A percentile compares a stretch with the other conserved stretches of the same genome.
phyloP scores from a whole-genome alignment of 192 early-diverging fungal genomes.

The Linnemannia exigua region DNA sequence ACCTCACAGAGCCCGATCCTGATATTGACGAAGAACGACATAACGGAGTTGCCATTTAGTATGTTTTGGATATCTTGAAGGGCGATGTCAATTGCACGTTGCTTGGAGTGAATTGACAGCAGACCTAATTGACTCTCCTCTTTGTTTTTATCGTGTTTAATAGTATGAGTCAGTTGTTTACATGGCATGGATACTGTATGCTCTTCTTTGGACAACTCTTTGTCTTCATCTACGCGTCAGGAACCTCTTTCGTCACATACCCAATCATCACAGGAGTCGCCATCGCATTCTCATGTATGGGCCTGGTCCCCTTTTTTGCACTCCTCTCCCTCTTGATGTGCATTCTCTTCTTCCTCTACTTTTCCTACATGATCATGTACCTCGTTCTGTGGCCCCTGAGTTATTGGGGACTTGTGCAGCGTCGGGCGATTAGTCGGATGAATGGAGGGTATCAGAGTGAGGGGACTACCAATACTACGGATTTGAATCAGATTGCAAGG shows the following conservation, averaged over 20 bases:
- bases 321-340: conserved; percentile 19
- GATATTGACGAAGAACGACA: conserved; percentile 55
- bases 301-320: conserved; percentile 43
- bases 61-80: not conserved
- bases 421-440: conserved; percentile 46
- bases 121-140: not conserved
- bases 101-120: not conserved
- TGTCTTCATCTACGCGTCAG: conserved; percentile 27
- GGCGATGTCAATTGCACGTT: not conserved
- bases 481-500: conserved; percentile 28
- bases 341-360: conserved; percentile 18
- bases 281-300: conserved; percentile 41
- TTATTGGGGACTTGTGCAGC: conserved; percentile 31
- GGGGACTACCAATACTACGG: conserved; percentile 45
- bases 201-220: conserved; percentile 34
- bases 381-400: conserved; percentile 33
- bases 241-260: conserved; percentile 6
- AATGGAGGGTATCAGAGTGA: conserved; percentile 46
- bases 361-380: conserved; percentile 28
- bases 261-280: conserved; percentile 38
- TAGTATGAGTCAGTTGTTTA: conserved; percentile 40
- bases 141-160: not conserved
- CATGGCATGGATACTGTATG: conserved; percentile 55
- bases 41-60: conserved; percentile 50
- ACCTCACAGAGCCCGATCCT: conserved; percentile 31